phyloP scores from a whole-genome alignment of 2,329 filamentous ascomycete genomes.

The Talaromyces sp. region DNA sequence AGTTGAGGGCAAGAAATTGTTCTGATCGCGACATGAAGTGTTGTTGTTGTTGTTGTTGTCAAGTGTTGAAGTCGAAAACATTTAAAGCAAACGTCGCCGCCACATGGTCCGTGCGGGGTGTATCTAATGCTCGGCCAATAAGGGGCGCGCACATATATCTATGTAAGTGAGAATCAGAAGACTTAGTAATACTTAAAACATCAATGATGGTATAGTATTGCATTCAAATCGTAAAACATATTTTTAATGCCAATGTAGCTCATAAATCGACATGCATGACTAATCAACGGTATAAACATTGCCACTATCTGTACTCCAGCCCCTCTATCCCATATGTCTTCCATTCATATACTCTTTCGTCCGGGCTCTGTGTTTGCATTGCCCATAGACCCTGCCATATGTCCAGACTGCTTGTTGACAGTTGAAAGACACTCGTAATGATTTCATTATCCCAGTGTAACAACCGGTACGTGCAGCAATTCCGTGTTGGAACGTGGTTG shows the following conservation, averaged over 20 bases:
- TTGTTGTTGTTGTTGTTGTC: neutral
- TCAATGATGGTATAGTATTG: neutral
- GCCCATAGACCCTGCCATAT: too few species aligned
- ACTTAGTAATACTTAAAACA: too few species aligned
- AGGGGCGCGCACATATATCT: neutral
- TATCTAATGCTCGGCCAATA: neutral
- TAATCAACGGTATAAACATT: neutral
- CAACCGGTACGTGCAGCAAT: constrained; percentile 17
- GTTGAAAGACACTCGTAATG: neutral
- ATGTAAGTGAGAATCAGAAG: too few species aligned
- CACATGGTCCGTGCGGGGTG: constrained; percentile 7
- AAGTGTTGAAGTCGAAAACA: neutral
- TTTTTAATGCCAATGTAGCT: neutral
- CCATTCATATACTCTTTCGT: too few species aligned
- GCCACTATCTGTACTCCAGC: neutral
- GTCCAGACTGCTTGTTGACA: neutral
- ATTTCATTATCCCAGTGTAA: constrained; percentile 12
- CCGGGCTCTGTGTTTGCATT: too few species aligned
- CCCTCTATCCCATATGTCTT: neutral
- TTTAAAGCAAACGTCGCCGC: neutral
- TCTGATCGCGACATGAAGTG: too few species aligned
- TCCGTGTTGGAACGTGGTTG: neutral
- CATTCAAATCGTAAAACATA: neutral
- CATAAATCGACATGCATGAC: neutral
- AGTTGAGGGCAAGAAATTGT: neutral